phyloP scores from a whole-genome alignment of 2,329 filamentous ascomycete species.

The Diaporthe citriasiana region DNA sequence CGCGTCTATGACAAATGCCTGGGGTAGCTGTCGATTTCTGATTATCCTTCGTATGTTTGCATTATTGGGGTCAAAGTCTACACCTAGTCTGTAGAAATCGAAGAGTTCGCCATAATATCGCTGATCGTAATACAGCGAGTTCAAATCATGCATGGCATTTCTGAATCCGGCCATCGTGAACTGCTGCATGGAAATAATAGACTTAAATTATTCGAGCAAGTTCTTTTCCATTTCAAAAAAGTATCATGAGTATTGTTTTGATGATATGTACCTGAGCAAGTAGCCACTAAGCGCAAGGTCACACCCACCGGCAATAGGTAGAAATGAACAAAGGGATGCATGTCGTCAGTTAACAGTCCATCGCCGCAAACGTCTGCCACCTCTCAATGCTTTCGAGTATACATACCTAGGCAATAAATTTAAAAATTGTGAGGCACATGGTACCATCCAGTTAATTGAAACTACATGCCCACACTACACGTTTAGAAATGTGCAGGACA shows the following conservation, averaged over 20 bases:
- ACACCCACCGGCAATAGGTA: too few species aligned
- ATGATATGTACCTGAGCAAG: neutral
- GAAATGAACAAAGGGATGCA: neutral
- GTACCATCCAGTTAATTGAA: neutral
- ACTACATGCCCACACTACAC: neutral
- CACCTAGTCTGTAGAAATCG: neutral
- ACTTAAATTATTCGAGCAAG: neutral
- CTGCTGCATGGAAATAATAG: neutral
- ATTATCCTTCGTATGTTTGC: accelerated
- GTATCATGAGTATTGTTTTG: neutral
- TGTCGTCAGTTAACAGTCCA: neutral
- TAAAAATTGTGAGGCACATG: neutral
- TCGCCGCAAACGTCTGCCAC: slow-evolving; percentile 2
- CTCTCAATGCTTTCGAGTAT: too few species aligned
- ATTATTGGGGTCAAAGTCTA: neutral
- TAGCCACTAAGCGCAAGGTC: too few species aligned
- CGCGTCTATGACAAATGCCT: neutral
- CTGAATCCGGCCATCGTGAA: neutral
- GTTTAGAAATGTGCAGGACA: neutral
- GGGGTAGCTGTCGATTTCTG: neutral
- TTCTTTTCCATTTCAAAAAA: neutral
- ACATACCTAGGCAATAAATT: too few species aligned
- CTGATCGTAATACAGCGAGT: neutral
- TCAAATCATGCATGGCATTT: too few species aligned
- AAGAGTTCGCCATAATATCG: neutral